These are phyloP conservation scores for Cyberlindnera subsufficiens DNA, from an alignment of 805 yeast species.

Conservation along the genomic window DNA sequence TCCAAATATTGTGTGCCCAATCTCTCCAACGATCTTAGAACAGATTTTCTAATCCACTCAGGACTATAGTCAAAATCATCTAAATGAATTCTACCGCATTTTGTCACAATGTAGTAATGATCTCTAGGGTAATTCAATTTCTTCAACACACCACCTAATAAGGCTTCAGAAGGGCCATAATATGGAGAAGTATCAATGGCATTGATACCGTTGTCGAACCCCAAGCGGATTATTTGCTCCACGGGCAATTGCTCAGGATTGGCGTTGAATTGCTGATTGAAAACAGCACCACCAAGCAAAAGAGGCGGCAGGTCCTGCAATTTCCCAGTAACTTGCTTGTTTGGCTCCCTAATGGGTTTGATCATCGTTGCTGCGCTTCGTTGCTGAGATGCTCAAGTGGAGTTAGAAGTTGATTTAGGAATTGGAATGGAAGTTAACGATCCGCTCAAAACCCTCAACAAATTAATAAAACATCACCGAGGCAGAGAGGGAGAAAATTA, in stretches of 20 bases:
- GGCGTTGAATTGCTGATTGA: conserved; percentile 73
- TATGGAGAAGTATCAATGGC: conserved; percentile 92
- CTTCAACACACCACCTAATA: conserved; percentile 64
- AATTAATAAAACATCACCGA: not conserved
- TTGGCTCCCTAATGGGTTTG: conserved; percentile 15
- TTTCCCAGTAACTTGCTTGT: conserved; percentile 16
- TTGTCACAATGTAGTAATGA: conserved; percentile 67
- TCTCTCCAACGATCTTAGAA: conserved; percentile 60
- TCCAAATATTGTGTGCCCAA: conserved; percentile 68
- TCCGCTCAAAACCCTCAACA: not conserved
- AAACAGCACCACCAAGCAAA: conserved; percentile 83
- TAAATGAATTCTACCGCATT: conserved; percentile 71
- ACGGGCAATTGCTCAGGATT: conserved; percentile 60
- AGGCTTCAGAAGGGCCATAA: conserved; percentile 80
- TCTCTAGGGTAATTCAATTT: conserved; percentile 44
- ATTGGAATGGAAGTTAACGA: not conserved
- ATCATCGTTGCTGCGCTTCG: conserved; percentile 3
- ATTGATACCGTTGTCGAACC: conserved; percentile 61
- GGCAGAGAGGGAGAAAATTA: not conserved
- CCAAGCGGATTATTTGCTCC: conserved; percentile 47
- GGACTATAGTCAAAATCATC: conserved; percentile 74
- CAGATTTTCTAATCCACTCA: conserved; percentile 52
- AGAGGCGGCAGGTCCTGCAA: conserved; percentile 44
- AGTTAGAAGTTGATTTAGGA: not conserved
- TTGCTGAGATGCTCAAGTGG: not conserved